These are phyloP conservation scores for Fusarium sp. DNA, from an alignment of 2,329 filamentous ascomycete species.

Conservation along the genomic window DNA sequence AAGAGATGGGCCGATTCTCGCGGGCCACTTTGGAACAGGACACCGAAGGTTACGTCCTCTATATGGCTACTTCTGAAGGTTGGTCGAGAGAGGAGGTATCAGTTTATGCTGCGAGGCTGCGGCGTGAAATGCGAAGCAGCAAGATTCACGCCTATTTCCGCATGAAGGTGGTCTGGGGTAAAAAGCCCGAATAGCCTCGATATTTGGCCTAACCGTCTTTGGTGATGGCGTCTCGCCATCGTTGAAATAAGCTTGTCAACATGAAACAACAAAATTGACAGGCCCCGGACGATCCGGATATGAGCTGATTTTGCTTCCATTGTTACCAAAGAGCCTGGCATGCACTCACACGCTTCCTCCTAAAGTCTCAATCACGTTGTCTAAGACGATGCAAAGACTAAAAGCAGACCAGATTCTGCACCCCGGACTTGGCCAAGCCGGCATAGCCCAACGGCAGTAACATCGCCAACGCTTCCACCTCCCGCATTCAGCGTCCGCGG, in stretches of 20 bases:
- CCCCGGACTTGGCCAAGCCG: not conserved
- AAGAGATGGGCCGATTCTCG: slow-evolving; percentile 1
- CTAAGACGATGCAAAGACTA: not conserved
- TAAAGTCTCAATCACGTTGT: not conserved
- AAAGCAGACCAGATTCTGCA: not conserved
- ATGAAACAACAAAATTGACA: not conserved
- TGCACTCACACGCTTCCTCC: not conserved
- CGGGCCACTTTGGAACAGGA: not conserved
- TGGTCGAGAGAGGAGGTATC: not conserved
- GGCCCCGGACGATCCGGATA: not conserved
- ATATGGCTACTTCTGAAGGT: not conserved
- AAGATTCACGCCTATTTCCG: not conserved
- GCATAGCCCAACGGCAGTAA: not conserved
- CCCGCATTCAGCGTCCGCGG: not conserved
- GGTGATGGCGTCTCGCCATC: not conserved
- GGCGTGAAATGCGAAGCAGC: not conserved
- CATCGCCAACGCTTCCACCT: not conserved
- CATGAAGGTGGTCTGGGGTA: not conserved
- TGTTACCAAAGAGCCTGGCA: not conserved
- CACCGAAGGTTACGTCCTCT: not conserved
- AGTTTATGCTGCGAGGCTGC: not conserved
- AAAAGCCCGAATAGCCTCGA: not conserved
- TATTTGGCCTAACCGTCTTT: not conserved
- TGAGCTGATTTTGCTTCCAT: not conserved
- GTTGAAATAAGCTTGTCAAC: not conserved